Conservation (phyloP, 768 basidiomycete species). For the Kwoniella europaea region DNA sequence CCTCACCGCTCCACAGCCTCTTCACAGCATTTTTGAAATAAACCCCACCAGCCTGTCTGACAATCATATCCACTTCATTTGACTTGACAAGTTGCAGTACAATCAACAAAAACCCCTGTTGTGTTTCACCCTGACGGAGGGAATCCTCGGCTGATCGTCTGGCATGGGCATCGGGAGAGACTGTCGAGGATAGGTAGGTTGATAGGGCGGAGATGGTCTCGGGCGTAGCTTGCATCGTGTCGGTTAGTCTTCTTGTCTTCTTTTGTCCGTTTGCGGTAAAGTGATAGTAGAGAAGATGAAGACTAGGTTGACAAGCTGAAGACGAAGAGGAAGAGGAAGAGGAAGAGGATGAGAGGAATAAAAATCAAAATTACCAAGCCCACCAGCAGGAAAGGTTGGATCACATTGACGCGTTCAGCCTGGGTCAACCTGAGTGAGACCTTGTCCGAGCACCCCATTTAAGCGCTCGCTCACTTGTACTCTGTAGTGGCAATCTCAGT, state of each 20-base stretch:
- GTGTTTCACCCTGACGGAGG: constrained; percentile 69
- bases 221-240: constrained; percentile 39
- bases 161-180: constrained; percentile 73
- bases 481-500: no score
- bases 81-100: constrained; percentile 80
- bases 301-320: not conserved
- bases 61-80: constrained; percentile 63
- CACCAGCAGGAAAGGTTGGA: not conserved
- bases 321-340: not conserved
- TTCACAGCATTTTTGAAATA: constrained; percentile 92
- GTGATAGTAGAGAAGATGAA: not conserved
- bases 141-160: constrained; percentile 78
- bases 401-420: not conserved
- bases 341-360: not conserved
- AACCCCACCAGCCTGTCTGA: constrained; percentile 81
- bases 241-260: not conserved
- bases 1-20: constrained; percentile 73
- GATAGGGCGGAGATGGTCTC: constrained; percentile 48
- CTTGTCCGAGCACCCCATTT: not conserved
- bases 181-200: constrained; percentile 65
- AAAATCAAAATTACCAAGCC: not conserved
- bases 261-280: not conserved
- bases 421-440: no score
- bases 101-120: constrained; percentile 77
- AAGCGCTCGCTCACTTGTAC: no score